Percentiles rank a stretch among this genome's conserved stretches.
These are phyloP conservation scores for Massariosphaeria phaeospora DNA, from an alignment of 495 filamentous ascomycete genomes.

Conservation along the genomic window DNA sequence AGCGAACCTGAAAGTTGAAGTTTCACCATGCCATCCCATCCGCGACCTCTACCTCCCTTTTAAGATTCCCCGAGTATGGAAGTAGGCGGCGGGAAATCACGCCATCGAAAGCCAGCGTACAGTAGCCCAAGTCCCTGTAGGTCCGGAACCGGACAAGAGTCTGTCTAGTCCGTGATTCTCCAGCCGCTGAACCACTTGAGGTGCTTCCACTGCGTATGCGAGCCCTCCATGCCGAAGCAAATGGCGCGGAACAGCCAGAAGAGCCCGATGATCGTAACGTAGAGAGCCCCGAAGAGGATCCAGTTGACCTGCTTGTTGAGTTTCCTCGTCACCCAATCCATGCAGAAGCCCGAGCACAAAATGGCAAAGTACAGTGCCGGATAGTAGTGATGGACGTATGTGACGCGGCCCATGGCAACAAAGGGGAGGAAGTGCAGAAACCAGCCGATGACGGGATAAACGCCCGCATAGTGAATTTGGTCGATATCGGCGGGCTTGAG, in stretches of 20 bases:
- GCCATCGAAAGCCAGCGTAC: too few species aligned
- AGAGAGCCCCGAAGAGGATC: conserved; percentile 63
- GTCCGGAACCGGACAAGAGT: neutral
- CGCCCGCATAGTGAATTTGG: conserved; percentile 85
- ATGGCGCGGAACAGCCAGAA: conserved; percentile 91
- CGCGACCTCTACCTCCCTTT: too few species aligned
- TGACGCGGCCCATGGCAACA: conserved; percentile 94
- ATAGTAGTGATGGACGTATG: conserved; percentile 99
- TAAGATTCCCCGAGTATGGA: too few species aligned
- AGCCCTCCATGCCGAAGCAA: conserved; percentile 90
- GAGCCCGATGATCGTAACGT: conserved; percentile 65
- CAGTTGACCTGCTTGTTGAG: conserved; percentile 56
- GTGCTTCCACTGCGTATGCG: conserved; percentile 77
- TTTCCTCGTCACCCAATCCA: conserved; percentile 72
- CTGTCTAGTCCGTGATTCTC: conserved; percentile 55
- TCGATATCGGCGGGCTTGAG: conserved; percentile 75
- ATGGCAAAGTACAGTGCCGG: conserved; percentile 98
- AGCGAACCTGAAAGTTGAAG: too few species aligned
- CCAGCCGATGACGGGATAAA: conserved; percentile 93
- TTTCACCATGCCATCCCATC: too few species aligned
- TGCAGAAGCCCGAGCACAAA: conserved; percentile 77
- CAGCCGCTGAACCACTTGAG: conserved; percentile 81
- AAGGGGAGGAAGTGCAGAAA: conserved; percentile 94
- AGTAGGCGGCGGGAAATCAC: too few species aligned
- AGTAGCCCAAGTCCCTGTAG: too few species aligned